These are phyloP conservation scores for Colletotrichum tofieldiae DNA, from an alignment of 2,329 filamentous ascomycete genomes.

Conservation along the genomic window DNA sequence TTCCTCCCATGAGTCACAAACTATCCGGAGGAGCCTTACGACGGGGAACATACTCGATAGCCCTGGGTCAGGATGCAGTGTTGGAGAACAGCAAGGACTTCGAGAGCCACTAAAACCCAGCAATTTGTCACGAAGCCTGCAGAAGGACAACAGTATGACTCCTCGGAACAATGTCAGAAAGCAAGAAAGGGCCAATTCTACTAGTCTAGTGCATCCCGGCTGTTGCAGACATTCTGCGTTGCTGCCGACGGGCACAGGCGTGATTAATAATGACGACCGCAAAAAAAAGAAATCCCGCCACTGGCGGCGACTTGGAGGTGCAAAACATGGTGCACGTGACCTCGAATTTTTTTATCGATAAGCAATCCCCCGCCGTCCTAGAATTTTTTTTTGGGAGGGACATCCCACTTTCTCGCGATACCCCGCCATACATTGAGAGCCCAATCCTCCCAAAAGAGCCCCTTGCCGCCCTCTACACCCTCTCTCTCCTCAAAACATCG, in stretches of 20 bases:
- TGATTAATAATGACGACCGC: slow-evolving; percentile 19
- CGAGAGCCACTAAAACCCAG: neutral
- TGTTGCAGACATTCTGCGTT: neutral
- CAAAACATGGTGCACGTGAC: slow-evolving; percentile 1
- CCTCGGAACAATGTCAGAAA: neutral
- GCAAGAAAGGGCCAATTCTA: neutral
- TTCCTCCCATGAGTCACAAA: neutral
- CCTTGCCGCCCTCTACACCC: slow-evolving; percentile 2
- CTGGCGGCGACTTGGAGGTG: neutral
- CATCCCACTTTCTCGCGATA: slow-evolving; percentile 30
- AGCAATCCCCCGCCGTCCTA: slow-evolving; percentile 33
- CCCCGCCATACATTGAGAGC: slow-evolving; percentile 37
- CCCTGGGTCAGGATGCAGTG: neutral
- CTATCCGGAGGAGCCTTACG: neutral
- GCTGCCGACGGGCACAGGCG: neutral
- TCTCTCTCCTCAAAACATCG: slow-evolving; percentile 6
- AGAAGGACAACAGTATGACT: neutral
- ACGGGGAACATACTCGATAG: neutral
- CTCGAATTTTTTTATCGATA: neutral
- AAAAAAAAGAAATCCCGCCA: slow-evolving; percentile 11
- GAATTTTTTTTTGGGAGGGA: slow-evolving; percentile 32
- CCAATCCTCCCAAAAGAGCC: slow-evolving; percentile 11
- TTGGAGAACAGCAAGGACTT: neutral
- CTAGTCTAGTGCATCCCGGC: neutral
- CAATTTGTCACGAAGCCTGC: neutral